phyloP scores from a whole-genome alignment of 306 rosid genomes.

The Medicago lupulina region DNA sequence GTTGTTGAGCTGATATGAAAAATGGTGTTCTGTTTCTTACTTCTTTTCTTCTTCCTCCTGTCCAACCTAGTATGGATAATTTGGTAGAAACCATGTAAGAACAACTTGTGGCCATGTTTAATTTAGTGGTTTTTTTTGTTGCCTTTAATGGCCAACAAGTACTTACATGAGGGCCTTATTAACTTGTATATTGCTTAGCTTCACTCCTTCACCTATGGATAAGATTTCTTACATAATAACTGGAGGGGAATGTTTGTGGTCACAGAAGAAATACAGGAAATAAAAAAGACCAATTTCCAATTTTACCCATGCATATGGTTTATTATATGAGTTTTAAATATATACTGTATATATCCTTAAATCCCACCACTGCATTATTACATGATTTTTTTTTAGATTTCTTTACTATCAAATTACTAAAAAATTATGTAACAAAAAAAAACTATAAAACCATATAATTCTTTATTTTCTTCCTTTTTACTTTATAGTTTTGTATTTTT shows the following conservation, averaged over 20 bases:
- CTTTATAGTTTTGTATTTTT: too few species aligned
- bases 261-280: slow-evolving; percentile 1
- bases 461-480: background rate
- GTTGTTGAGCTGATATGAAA: slow-evolving; percentile 61
- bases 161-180: background rate
- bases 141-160: background rate
- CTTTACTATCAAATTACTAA: background rate
- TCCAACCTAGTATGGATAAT: slow-evolving; percentile 58
- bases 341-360: background rate
- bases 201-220: slow-evolving; percentile 50
- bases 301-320: slow-evolving; percentile 29
- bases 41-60: slow-evolving; percentile 53
- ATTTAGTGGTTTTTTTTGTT: background rate
- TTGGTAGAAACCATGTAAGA: slow-evolving; percentile 66
- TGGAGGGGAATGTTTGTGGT: slow-evolving; percentile 47
- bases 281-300: slow-evolving; percentile 22
- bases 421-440: background rate
- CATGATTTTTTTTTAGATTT: background rate
- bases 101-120: slow-evolving; percentile 76
- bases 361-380: background rate
- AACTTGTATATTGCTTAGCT: background rate
- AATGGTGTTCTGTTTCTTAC: slow-evolving; percentile 42
- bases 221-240: slow-evolving; percentile 51
- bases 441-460: background rate
- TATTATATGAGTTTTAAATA: background rate